Percentiles rank a stretch among this genome's conserved stretches.
Evolutionary conservation across 768 basidiomycete species (phyloP).

Genomic region (Amanita thiersii): DNA sequence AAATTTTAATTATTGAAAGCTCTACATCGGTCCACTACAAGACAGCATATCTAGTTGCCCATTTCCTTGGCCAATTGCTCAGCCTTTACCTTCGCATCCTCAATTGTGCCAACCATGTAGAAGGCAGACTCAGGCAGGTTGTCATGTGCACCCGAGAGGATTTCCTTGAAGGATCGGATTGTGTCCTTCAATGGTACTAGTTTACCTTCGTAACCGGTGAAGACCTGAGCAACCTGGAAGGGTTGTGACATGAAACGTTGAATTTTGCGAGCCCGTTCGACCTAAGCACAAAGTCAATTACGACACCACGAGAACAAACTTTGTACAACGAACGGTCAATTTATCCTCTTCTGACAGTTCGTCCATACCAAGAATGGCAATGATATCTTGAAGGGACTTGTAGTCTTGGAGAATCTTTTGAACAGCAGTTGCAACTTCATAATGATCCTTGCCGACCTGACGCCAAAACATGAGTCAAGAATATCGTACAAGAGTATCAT

Average conservation of each 20-base stretch:
- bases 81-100: conserved; percentile 95
- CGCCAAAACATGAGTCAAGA: conserved; percentile 5
- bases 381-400: conserved; percentile 98
- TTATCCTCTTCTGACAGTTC: conserved; percentile 99
- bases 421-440: conserved; percentile 91
- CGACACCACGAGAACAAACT: not conserved
- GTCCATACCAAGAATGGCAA: conserved; percentile 99
- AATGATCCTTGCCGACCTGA: conserved; percentile 85
- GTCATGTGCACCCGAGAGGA: conserved; percentile 86
- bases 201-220: conserved; percentile 98
- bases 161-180: conserved; percentile 95
- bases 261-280: conserved; percentile 97
- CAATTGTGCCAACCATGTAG: conserved; percentile 98
- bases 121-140: conserved; percentile 91
- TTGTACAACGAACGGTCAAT: conserved; percentile 63
- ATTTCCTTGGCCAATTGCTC: conserved; percentile 97
- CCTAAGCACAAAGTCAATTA: conserved; percentile 32
- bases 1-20: conserved; percentile 4
- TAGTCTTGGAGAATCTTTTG: conserved; percentile 98
- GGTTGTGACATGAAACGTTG: conserved; percentile 99
- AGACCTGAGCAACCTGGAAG: conserved; percentile 99
- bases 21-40: conserved; percentile 9
- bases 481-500: not conserved
- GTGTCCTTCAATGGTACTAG: conserved; percentile 96
- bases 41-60: conserved; percentile 32